These are phyloP conservation scores for Scytalidium sp. DNA, from an alignment of 2,329 filamentous ascomycete genomes.

Conservation along the genomic window DNA sequence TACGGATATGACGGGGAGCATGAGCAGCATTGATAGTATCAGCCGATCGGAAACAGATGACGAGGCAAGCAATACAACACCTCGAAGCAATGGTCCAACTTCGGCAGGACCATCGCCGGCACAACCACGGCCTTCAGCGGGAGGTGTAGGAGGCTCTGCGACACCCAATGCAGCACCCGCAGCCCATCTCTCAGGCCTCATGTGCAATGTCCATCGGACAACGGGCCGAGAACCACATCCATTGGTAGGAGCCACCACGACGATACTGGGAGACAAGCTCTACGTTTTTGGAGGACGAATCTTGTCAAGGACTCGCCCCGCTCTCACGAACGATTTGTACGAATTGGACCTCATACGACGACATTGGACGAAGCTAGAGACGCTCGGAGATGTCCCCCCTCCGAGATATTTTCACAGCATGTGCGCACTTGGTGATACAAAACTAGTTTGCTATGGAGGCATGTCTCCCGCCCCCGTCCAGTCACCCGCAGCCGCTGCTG, in stretches of 20 bases:
- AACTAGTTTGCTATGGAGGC: conserved; percentile 95
- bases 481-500: conserved; percentile 36
- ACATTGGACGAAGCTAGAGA: conserved; percentile 90
- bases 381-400: conserved; percentile 79
- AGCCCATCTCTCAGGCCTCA: conserved; percentile 60
- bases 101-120: conserved; percentile 58
- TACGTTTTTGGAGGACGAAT: conserved; percentile 95
- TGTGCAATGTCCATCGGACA: conserved; percentile 76
- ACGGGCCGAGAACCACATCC: conserved; percentile 90
- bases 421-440: conserved; percentile 89
- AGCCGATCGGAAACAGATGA: conserved; percentile 43
- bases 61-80: conserved; percentile 43
- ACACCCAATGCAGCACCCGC: conserved; percentile 44
- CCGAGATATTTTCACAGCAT: conserved; percentile 97
- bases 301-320: conserved; percentile 76
- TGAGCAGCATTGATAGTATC: conserved; percentile 41
- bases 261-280: conserved; percentile 89
- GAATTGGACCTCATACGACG: conserved; percentile 87
- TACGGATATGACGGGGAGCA: conserved; percentile 33
- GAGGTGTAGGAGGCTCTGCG: conserved; percentile 32
- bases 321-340: conserved; percentile 86
- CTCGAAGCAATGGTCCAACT: conserved; percentile 50
- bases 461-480: conserved; percentile 74
- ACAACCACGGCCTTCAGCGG: conserved; percentile 36
- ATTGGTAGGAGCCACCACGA: conserved; percentile 91